These are phyloP conservation scores for Suhomyces canberraensis DNA, from an alignment of 805 yeast species.

Conservation along the genomic window DNA sequence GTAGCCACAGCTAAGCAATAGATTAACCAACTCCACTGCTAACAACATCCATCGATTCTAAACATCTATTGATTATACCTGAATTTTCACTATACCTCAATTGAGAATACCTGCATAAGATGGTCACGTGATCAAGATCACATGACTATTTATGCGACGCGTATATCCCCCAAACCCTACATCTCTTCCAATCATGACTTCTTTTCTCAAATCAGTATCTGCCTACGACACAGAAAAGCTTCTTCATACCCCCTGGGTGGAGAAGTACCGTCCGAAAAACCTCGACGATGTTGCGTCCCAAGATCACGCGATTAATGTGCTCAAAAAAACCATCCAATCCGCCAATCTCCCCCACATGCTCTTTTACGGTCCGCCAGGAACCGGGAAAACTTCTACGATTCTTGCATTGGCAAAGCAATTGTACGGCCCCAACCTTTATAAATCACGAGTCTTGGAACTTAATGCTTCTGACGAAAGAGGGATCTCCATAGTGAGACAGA, in stretches of 20 bases:
- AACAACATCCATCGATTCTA: no score
- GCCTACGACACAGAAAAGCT: slow-evolving; percentile 42
- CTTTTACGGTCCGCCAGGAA: slow-evolving; percentile 92
- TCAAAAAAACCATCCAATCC: slow-evolving; percentile 72
- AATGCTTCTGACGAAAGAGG: slow-evolving; percentile 94
- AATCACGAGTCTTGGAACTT: slow-evolving; percentile 71
- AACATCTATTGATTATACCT: no score
- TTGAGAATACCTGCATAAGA: no score
- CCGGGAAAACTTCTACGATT: slow-evolving; percentile 88
- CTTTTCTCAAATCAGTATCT: no score
- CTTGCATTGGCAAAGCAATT: slow-evolving; percentile 77
- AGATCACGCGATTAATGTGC: slow-evolving; percentile 79
- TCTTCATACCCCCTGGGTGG: slow-evolving; percentile 84
- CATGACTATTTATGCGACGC: no score
- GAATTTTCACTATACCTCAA: no score
- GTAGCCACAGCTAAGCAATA: no score
- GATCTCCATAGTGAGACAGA: slow-evolving; percentile 80
- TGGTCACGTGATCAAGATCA: no score
- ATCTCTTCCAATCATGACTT: slow-evolving; percentile 6
- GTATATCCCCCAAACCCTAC: not conserved
- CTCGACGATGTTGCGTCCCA: slow-evolving; percentile 90
- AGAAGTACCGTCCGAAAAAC: slow-evolving; percentile 80
- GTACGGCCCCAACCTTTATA: slow-evolving; percentile 66
- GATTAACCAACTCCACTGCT: no score
- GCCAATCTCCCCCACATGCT: slow-evolving; percentile 90